Percentiles rank a stretch among this genome's conserved stretches.
These are phyloP conservation scores for Chaetothyriales sp. DNA, from an alignment of 2,329 filamentous ascomycete genomes.

Conservation along the genomic window DNA sequence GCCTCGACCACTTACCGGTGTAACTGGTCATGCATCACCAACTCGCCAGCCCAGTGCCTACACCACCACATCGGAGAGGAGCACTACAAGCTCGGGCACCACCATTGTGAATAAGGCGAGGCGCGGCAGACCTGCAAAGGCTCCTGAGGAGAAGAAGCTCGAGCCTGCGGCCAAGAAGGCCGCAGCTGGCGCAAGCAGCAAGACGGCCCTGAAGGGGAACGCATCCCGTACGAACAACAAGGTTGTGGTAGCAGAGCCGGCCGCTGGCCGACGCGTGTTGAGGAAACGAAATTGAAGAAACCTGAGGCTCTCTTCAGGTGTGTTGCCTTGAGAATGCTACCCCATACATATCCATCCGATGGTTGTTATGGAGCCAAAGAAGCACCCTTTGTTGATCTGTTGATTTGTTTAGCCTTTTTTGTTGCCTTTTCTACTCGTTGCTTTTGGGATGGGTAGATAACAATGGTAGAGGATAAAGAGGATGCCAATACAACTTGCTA, in stretches of 20 bases:
- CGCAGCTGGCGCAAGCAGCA: conserved; percentile 11
- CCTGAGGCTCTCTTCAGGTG: no score
- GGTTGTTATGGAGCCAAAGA: no score
- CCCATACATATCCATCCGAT: no score
- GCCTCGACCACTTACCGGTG: conserved; percentile 8
- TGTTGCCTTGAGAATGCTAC: no score
- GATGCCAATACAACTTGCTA: background rate
- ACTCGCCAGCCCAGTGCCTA: conserved; percentile 13
- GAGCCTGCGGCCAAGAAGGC: conserved; percentile 5
- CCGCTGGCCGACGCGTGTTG: conserved; percentile 26
- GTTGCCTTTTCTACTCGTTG: background rate
- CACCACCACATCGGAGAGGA: conserved; percentile 10
- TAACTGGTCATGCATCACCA: conserved; percentile 11
- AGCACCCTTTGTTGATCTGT: no score
- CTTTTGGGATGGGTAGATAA: background rate
- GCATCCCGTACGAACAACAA: conserved; percentile 25
- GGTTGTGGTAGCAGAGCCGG: conserved; percentile 21
- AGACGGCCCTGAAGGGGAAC: conserved; percentile 17
- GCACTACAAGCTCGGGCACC: conserved; percentile 10
- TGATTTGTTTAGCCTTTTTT: background rate
- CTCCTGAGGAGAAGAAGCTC: conserved; percentile 3
- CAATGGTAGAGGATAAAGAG: background rate
- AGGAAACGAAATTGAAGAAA: conserved; percentile 20
- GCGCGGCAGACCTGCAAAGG: conserved; percentile 7
- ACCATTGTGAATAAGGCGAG: conserved; percentile 15